Evolutionary conservation across 805 yeast species (phyloP).

Genomic region (Metschnikowia continentalis): DNA sequence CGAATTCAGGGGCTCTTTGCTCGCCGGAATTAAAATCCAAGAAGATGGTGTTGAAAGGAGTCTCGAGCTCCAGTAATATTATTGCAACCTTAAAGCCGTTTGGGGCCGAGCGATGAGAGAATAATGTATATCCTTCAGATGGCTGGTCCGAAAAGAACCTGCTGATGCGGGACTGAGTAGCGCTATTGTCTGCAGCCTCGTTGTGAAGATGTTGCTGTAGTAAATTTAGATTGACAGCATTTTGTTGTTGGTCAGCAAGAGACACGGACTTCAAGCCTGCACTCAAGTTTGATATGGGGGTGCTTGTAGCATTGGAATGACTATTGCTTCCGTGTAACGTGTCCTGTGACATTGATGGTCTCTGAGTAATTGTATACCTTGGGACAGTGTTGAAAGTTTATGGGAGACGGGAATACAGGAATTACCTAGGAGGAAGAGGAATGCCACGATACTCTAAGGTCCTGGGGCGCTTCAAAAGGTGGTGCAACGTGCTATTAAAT

Average conservation of each 20-base stretch:
- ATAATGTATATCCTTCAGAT: slow-evolving; percentile 75
- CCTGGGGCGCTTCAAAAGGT: not conserved
- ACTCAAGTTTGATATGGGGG: slow-evolving; percentile 41
- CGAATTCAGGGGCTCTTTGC: slow-evolving; percentile 90
- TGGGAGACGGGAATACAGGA: not conserved
- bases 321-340: slow-evolving; percentile 2
- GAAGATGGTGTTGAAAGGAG: slow-evolving; percentile 74
- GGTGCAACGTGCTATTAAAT: not conserved
- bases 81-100: slow-evolving; percentile 96
- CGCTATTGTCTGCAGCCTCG: slow-evolving; percentile 34
- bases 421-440: not conserved
- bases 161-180: slow-evolving; percentile 55
- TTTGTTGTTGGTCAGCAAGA: slow-evolving; percentile 39
- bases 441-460: not conserved
- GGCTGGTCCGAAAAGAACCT: slow-evolving; percentile 76
- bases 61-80: slow-evolving; percentile 75
- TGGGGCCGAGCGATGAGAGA: slow-evolving; percentile 84
- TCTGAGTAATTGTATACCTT: not conserved
- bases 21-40: slow-evolving; percentile 86
- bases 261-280: slow-evolving; percentile 45
- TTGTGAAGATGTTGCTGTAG: slow-evolving; percentile 44
- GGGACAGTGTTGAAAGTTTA: not conserved
- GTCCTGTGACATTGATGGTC: slow-evolving; percentile 1
- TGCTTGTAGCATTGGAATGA: slow-evolving; percentile 2
- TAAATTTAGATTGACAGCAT: slow-evolving; percentile 38